Conservation (phyloP, 495 filamentous ascomycete species). For the Astrothelium macrocarpum region DNA sequence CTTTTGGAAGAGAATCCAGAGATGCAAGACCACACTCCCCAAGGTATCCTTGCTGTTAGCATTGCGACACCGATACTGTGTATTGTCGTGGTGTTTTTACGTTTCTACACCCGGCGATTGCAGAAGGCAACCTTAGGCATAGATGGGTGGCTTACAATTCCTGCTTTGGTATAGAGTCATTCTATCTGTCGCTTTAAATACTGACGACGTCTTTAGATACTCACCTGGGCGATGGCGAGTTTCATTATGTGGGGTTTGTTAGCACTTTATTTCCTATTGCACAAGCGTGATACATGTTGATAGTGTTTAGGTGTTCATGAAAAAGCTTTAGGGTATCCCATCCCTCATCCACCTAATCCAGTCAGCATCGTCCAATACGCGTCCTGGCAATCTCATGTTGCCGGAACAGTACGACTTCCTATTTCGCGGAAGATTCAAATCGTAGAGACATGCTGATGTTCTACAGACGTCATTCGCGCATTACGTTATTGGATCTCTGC, state of each 20-base stretch:
- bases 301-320: constrained; percentile 1
- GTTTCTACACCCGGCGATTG: background rate
- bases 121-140: background rate
- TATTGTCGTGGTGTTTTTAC: background rate
- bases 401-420: background rate
- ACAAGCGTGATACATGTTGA: background rate
- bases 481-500: background rate
- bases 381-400: background rate
- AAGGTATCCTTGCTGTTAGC: background rate
- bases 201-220: background rate
- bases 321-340: background rate
- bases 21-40: background rate
- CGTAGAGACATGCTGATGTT: background rate
- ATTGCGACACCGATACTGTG: background rate
- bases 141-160: background rate
- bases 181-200: background rate
- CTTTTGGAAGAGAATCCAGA: background rate
- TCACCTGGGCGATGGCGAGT: background rate
- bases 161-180: background rate
- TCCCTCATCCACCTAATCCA: background rate
- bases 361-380: background rate
- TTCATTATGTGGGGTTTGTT: background rate
- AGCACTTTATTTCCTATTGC: background rate
- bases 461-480: background rate
- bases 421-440: background rate